Conservation (phyloP, 305 asterid genomes). For the Striga hermonthica region DNA sequence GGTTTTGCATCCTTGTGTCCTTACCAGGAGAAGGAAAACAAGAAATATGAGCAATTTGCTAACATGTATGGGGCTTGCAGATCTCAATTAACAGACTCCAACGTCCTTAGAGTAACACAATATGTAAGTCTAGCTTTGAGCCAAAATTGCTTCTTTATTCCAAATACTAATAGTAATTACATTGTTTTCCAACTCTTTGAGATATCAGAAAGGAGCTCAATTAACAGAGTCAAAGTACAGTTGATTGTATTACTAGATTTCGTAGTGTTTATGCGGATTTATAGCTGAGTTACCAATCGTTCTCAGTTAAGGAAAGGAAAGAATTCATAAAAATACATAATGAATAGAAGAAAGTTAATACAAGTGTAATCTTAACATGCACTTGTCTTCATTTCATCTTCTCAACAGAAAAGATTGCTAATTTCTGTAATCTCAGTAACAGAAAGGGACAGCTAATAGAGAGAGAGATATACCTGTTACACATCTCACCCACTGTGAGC, state of each 20-base stretch:
- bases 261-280: background rate
- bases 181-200: background rate
- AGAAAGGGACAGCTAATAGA: background rate
- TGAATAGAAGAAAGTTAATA: slow-evolving; percentile 2
- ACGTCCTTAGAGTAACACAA: background rate
- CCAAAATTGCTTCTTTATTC: background rate
- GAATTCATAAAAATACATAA: background rate
- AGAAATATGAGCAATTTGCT: background rate
- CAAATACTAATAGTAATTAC: background rate
- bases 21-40: background rate
- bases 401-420: slow-evolving; percentile 6
- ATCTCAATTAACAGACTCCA: background rate
- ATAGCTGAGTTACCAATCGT: background rate
- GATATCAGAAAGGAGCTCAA: slow-evolving; percentile 1
- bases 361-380: too few relatives aligned
- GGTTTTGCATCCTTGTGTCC: background rate
- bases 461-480: slow-evolving; percentile 58
- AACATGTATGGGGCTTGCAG: background rate
- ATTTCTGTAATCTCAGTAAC: background rate
- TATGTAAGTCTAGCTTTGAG: too few relatives aligned
- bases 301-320: background rate
- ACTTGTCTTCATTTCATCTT: background rate
- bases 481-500: slow-evolving; percentile 91
- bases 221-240: background rate
- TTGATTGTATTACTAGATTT: slow-evolving; percentile 6